Evolutionary conservation across 345 rosid genomes (phyloP), one percentile per base, ranked within the genome.

Genomic region (Ceriops zippeliana): DNA sequence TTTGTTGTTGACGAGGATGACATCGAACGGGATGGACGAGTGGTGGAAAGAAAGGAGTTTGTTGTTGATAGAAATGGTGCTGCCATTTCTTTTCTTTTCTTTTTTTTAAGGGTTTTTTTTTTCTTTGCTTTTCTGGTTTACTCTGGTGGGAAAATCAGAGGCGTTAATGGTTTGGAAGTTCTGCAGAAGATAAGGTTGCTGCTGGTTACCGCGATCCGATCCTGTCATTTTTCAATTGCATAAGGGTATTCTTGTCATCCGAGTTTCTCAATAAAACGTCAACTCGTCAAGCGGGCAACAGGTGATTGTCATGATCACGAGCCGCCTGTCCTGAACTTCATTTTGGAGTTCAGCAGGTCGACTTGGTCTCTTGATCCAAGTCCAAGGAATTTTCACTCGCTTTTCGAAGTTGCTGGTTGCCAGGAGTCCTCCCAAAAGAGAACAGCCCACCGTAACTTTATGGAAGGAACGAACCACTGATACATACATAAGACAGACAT

Each of bases 51-150:
- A 64, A 88, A 73, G 67, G 83, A 46, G 20, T 81, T 86, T 47
- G 83, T 83, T 30, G 85, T 64, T 52, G 88, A 80, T 83, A 86
- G 83, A 72, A 80, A 82, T 56, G 74, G 24, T 28, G 82, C 37
- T 57, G 89, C 89, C 93, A 86, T 88, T 75, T 58, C 68, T 62
- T 59, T 53, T n/a, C 26, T 16, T 35, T 34, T 22, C 24, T 70
- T 9, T 28, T 52, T 11, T 27, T 42, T 46, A 13, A 15, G 46
- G 13, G 2, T 0, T 13, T 13, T 42, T 13, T 13, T 15, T 7
- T 13, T 1, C 4, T 11, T 42, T 42, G 17, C 17, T 42, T 42
- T 42, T 42, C 17, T 42, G 34, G 20, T 52, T 9, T 11, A 1
- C 79, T 72, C 76, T 77, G 78, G 74, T 66, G 78, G 81, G 74